Conservation (phyloP, 202 grass and related monocot genomes). For the Zoysia matrella region DNA sequence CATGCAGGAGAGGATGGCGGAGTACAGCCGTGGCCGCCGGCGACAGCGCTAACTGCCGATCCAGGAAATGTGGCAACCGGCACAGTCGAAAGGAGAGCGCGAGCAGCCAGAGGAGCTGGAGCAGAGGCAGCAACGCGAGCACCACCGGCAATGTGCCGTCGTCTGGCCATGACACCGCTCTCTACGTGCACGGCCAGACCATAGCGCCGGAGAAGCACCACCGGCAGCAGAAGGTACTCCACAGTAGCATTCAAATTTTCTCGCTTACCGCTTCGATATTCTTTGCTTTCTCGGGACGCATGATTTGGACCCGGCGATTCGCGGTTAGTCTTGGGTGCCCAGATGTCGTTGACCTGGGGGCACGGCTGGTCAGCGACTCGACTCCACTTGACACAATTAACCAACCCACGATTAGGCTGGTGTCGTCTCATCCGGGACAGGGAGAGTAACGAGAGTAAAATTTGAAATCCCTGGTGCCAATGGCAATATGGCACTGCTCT, state of each 20-base stretch:
- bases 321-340: conserved; percentile 26
- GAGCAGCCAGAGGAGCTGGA: conserved; percentile 55
- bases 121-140: conserved; percentile 51
- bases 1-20: conserved; percentile 79
- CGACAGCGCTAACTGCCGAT: conserved; percentile 33
- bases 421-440: conserved; percentile 43
- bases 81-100: conserved; percentile 48
- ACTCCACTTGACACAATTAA: conserved; percentile 16
- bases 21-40: conserved; percentile 52
- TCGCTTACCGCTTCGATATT: conserved; percentile 34
- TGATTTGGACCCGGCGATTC: conserved; percentile 24
- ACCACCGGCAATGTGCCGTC: conserved; percentile 22
- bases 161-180: conserved; percentile 21
- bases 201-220: conserved; percentile 47
- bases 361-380: conserved; percentile 22
- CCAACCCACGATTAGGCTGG: conserved; percentile 27
- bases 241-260: conserved; percentile 49
- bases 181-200: conserved; percentile 4
- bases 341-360: not conserved
- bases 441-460: conserved; percentile 22
- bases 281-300: conserved; percentile 28
- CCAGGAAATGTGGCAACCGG: conserved; percentile 42
- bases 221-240: conserved; percentile 39
- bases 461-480: conserved; percentile 40
- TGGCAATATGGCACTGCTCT: conserved; percentile 9